phyloP scores from a whole-genome alignment of 345 rosid species.

The Garcia nutans region DNA sequence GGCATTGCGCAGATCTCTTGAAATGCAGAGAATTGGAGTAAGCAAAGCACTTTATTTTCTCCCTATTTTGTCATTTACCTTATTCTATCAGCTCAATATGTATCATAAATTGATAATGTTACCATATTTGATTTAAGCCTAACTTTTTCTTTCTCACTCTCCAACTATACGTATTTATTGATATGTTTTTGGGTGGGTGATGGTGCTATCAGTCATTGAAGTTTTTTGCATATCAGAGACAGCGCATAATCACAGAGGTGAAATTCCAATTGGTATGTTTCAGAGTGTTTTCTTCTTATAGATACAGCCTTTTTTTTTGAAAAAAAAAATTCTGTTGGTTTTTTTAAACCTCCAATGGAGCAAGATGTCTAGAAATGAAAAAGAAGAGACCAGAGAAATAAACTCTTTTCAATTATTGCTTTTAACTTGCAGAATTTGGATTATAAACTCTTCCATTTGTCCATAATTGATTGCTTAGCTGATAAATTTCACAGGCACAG shows the following conservation, averaged over 20 bases:
- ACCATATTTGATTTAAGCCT: not conserved
- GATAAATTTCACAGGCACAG: conserved; percentile 31
- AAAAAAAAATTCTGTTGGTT: not conserved
- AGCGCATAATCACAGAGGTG: conserved; percentile 45
- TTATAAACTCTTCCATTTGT: not conserved
- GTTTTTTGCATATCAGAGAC: conserved; percentile 61
- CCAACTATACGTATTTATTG: conserved; percentile 6
- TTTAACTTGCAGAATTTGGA: not conserved
- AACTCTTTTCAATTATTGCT: not conserved
- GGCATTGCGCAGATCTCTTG: conserved; percentile 68
- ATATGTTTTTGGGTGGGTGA: not conserved
- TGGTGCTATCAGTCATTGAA: conserved; percentile 59
- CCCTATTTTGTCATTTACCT: not conserved
- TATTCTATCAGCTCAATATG: conserved; percentile 1
- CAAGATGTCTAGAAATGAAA: not conserved
- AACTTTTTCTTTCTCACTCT: not conserved
- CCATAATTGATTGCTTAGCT: not conserved
- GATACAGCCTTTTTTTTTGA: not conserved
- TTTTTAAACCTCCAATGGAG: not conserved
- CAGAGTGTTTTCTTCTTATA: conserved; percentile 5
- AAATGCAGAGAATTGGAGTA: conserved; percentile 78
- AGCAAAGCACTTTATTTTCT: conserved; percentile 23
- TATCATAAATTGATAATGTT: not conserved
- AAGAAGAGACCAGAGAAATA: not conserved
- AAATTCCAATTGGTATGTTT: conserved; percentile 48